Evolutionary conservation across 148 eudicot genomes (phyloP), one percentile per base, ranked within the genome.

Genomic region (Spergularia bocconei): DNA sequence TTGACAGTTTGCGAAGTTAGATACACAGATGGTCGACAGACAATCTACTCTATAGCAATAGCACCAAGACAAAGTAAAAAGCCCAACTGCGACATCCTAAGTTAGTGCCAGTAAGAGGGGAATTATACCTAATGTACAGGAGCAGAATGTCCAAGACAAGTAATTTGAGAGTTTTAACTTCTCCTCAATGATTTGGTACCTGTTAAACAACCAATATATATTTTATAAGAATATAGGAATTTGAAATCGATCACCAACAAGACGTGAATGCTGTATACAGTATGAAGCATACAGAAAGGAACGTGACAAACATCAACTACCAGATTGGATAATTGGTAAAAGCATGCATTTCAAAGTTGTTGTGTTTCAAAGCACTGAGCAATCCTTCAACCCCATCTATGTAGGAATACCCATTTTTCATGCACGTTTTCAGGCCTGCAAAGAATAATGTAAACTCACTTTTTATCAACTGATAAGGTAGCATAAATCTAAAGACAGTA

Each of bases 131-230:
- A 83, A 77, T 72, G 65, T 75, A 80, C 88, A 93, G 51, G 98
- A 93, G 82, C 98, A 91, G 77, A 93, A 93, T 66, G 98, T 91
- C 98, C 98, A 93, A 60, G 94, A 87, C 77, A 93, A 80, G 86
- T 90, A 93, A 36, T 81, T 75, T 41, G 98, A 90, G 63, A 93
- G 91, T 73, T 90, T 87, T 82, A 93, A 85, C 81, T 93, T 91
- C 58, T 93, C 97, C 73, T 93, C 98, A 65, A 93, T 93, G 85
- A 93, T 80, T 82, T 86, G 77, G 69, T 87, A 91, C 98, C 97
- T 93, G 77, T 76, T 78, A 29, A 75, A 75, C 39, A 64, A 70
- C 10, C 52, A 13, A 52, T 38, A 14, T 17, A 41, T 12, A 13
- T 57, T 13, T 29, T n/a, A 10, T 17, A 41, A 19, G 59, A 76